Percentiles rank a stretch among this genome's conserved stretches.
Conservation (phyloP, 768 basidiomycete genomes). For the Trametes cinnabarina region DNA sequence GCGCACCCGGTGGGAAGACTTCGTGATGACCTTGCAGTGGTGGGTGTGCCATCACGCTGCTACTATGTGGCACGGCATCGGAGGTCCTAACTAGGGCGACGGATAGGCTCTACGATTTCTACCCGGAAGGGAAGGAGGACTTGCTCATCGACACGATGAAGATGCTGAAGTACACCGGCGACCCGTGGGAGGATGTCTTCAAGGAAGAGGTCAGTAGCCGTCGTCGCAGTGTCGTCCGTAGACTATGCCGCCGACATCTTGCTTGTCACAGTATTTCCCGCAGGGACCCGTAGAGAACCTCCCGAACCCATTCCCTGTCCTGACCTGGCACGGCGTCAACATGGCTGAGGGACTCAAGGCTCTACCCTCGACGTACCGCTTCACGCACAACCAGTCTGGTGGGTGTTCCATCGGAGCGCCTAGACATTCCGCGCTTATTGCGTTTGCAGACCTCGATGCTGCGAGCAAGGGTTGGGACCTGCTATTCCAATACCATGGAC, state of each 20-base stretch:
- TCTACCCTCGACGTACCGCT: constrained; percentile 50
- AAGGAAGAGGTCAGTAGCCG: constrained; percentile 36
- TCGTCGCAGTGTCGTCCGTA: too few relatives aligned
- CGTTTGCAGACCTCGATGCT: constrained; percentile 41
- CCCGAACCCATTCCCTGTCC: constrained; percentile 46
- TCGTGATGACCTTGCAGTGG: constrained; percentile 56
- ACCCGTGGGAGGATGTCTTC: constrained; percentile 56
- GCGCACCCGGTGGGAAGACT: constrained; percentile 57
- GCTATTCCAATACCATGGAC: constrained; percentile 57
- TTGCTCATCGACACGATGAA: constrained; percentile 54
- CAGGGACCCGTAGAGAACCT: constrained; percentile 38
- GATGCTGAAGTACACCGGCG: constrained; percentile 48
- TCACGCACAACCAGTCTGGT: constrained; percentile 59
- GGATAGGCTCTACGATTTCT: constrained; percentile 56
- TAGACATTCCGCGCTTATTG: not conserved
- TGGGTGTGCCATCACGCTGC: constrained; percentile 19
- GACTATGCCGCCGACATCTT: not conserved
- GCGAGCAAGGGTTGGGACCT: constrained; percentile 55
- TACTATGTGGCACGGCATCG: too few relatives aligned
- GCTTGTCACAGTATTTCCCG: constrained; percentile 42
- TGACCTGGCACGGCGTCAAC: constrained; percentile 57
- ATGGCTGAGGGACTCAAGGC: constrained; percentile 59
- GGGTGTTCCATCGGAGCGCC: constrained; percentile 2
- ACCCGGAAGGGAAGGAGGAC: constrained; percentile 48
- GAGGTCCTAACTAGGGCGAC: too few relatives aligned